Percentiles rank a stretch among this genome's conserved stretches.
Conservation (phyloP, 2,329 filamentous ascomycete species). For the Verticillium longisporum region DNA sequence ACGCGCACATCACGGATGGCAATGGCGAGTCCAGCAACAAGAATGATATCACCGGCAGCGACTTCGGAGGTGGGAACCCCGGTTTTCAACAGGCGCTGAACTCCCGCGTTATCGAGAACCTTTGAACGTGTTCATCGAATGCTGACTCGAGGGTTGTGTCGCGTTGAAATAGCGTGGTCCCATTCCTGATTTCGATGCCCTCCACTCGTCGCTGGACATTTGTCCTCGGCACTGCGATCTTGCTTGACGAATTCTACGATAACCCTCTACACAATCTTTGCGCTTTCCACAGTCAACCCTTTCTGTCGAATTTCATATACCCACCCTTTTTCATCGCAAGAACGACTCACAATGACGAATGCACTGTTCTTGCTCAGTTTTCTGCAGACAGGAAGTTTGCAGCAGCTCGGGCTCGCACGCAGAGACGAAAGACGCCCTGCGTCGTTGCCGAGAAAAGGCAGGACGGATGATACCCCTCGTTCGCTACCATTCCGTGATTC, state of each 20-base stretch:
- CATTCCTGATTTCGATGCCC: background rate
- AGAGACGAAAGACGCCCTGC: background rate
- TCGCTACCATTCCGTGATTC: background rate
- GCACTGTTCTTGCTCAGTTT: background rate
- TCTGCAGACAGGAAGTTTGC: background rate
- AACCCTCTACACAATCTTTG: background rate
- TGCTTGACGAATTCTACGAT: background rate
- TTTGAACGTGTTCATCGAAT: conserved; percentile 42
- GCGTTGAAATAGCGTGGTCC: conserved; percentile 10
- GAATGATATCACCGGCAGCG: conserved; percentile 28
- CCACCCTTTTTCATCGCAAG: background rate
- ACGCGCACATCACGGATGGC: conserved; percentile 31
- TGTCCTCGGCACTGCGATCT: background rate
- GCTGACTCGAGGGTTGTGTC: conserved; percentile 10
- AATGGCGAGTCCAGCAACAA: conserved; percentile 30
- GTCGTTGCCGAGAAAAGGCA: background rate
- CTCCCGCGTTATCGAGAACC: conserved; percentile 76
- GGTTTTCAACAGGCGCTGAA: conserved; percentile 78
- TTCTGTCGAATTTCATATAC: background rate
- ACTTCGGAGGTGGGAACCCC: conserved; percentile 46
- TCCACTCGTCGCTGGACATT: background rate
- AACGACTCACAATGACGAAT: background rate
- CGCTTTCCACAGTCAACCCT: background rate
- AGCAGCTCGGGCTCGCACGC: background rate
- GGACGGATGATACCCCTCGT: background rate